Evolutionary conservation across 768 basidiomycete species (phyloP).

Genomic region (Russula sp.): DNA sequence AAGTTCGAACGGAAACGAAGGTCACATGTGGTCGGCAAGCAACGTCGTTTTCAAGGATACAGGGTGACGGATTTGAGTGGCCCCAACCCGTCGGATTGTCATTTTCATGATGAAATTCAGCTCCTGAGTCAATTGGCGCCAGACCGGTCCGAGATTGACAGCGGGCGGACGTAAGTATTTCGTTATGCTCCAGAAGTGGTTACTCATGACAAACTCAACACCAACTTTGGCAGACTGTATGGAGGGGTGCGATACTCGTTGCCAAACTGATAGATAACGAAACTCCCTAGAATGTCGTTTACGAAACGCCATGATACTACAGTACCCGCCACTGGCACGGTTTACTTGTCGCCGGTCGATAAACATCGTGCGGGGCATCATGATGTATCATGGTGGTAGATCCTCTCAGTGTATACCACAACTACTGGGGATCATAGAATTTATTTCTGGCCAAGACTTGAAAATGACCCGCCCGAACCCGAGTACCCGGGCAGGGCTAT

Average conservation of each 20-base stretch:
- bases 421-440: neutral
- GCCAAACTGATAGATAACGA: neutral
- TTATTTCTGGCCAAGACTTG: neutral
- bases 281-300: neutral
- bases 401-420: neutral
- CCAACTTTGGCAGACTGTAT: neutral
- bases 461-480: neutral
- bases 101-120: neutral
- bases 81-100: neutral
- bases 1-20: neutral
- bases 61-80: neutral
- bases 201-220: neutral
- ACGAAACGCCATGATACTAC: neutral
- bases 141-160: neutral
- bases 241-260: neutral
- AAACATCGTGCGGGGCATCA: neutral
- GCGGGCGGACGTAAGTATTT: neutral
- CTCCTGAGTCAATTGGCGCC: neutral
- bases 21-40: neutral
- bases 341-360: neutral
- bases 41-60: slow-evolving; percentile 11
- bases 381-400: neutral
- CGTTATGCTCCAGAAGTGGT: no score
- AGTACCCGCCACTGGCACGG: no score
- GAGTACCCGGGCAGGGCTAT: neutral